Percentiles rank a stretch among this genome's conserved stretches.
These are phyloP conservation scores for Monosporascus sp. DNA, from an alignment of 2,329 filamentous ascomycete genomes.

Conservation along the genomic window DNA sequence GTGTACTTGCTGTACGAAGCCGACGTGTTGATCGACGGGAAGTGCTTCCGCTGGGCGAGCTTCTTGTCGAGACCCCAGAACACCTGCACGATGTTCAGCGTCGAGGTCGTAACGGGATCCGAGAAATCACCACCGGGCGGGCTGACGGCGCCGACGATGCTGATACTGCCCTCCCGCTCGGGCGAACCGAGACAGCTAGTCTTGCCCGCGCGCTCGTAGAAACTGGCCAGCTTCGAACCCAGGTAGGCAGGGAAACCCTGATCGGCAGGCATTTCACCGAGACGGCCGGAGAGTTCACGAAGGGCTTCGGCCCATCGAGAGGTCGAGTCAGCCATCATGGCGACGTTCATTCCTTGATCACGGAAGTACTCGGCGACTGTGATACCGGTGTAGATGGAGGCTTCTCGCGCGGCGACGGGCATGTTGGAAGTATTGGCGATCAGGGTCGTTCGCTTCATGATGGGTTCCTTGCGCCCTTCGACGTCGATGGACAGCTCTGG, in stretches of 20 bases:
- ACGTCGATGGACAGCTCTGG: conserved; percentile 94
- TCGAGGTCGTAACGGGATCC: conserved; percentile 90
- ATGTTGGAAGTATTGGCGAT: conserved; percentile 99
- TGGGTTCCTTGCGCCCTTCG: conserved; percentile 91
- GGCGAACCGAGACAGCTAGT: conserved; percentile 83
- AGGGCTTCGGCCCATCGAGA: conserved; percentile 98
- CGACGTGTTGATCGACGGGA: conserved; percentile 95
- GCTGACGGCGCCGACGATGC: conserved; percentile 94
- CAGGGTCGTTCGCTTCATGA: conserved; percentile 99
- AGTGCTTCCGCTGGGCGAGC: conserved; percentile 97
- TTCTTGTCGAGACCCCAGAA: conserved; percentile 99
- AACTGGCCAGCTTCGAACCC: conserved; percentile 92
- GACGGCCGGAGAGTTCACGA: conserved; percentile 95
- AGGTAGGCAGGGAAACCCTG: conserved; percentile 99
- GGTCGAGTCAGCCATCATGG: conserved; percentile 99
- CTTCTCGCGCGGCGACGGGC: conserved; percentile 96
- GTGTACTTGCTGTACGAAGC: conserved; percentile 98
- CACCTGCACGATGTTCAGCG: conserved; percentile 95
- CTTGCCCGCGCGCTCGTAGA: conserved; percentile 97
- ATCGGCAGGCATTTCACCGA: conserved; percentile 99
- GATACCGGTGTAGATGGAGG: conserved; percentile 96
- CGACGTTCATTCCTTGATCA: conserved; percentile 93
- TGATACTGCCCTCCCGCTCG: conserved; percentile 85
- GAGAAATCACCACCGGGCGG: conserved; percentile 99
- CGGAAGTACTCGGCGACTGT: conserved; percentile 95